Conservation (phyloP, 371 early-diverging fungal species). For the Syncephalastrum monosporum region DNA sequence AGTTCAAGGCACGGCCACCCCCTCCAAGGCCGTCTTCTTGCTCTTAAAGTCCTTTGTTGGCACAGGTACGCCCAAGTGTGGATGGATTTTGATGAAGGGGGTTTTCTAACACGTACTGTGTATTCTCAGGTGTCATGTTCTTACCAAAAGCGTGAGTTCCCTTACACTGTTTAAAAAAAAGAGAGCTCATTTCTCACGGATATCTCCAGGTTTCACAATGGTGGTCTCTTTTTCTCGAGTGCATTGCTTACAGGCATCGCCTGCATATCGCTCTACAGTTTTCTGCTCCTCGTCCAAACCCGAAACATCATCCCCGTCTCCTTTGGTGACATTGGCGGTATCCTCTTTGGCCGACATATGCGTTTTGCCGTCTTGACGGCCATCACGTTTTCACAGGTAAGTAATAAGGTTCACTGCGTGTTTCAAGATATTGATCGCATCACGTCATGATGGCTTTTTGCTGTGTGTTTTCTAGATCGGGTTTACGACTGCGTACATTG, state of each 20-base stretch:
- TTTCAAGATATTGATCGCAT: constrained; percentile 1
- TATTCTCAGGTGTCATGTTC: constrained; percentile 68
- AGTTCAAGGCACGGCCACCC: constrained; percentile 74
- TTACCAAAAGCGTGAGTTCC: constrained; percentile 57
- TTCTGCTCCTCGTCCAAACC: constrained; percentile 63
- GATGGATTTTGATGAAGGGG: not conserved
- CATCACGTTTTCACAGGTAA: constrained; percentile 73
- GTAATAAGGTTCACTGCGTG: constrained; percentile 8
- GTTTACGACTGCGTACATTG: constrained; percentile 85
- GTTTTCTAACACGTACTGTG: not conserved
- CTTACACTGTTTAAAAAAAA: not conserved
- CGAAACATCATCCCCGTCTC: constrained; percentile 57
- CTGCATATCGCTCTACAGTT: constrained; percentile 59
- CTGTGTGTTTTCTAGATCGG: constrained; percentile 53
- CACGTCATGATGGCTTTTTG: constrained; percentile 1
- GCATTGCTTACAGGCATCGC: constrained; percentile 54
- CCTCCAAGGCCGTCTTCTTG: constrained; percentile 82
- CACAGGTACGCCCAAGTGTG: constrained; percentile 40
- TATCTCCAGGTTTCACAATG: constrained; percentile 60
- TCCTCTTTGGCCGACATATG: constrained; percentile 67
- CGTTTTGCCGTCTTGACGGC: constrained; percentile 62
- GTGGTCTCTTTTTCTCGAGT: constrained; percentile 65
- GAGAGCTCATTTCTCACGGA: not conserved
- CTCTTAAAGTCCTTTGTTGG: constrained; percentile 87
- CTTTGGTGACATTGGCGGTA: constrained; percentile 80